phyloP scores from a whole-genome alignment of 768 basidiomycete species.

The Tylopilus sp. region DNA sequence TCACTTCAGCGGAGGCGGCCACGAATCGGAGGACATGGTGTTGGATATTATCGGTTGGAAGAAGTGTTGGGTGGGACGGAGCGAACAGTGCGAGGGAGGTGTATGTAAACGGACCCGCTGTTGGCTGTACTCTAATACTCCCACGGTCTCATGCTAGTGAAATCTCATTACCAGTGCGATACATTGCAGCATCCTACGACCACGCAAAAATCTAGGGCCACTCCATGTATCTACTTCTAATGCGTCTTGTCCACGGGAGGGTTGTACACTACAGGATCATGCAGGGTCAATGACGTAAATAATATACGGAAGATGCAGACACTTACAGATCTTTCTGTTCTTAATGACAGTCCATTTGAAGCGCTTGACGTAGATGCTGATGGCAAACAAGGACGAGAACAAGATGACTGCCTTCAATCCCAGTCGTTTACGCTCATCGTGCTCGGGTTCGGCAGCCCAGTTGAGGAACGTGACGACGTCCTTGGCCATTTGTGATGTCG shows the following conservation, averaged over 20 bases:
- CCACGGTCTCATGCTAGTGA: conserved; percentile 11
- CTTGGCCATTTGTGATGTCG: conserved; percentile 98
- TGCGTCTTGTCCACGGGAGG: conserved; percentile 35
- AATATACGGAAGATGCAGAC: background rate
- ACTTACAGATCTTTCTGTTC: conserved; percentile 88
- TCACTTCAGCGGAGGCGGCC: conserved; percentile 80
- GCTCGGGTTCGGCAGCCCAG: conserved; percentile 98
- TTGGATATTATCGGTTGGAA: conserved; percentile 4
- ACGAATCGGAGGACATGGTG: conserved; percentile 71
- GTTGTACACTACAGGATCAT: conserved; percentile 34
- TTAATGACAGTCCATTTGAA: conserved; percentile 94
- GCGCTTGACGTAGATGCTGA: conserved; percentile 88
- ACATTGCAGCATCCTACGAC: conserved; percentile 19
- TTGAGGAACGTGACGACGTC: conserved; percentile 93
- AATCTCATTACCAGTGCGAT: conserved; percentile 24
- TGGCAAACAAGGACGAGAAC: conserved; percentile 76
- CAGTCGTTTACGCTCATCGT: conserved; percentile 95
- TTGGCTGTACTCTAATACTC: conserved; percentile 7
- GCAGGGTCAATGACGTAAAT: conserved; percentile 7
- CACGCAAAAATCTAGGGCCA: conserved; percentile 26
- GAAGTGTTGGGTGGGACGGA: background rate
- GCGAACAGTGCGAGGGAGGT: background rate
- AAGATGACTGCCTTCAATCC: conserved; percentile 95
- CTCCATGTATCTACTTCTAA: conserved; percentile 22
- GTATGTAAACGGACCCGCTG: conserved; percentile 9